Percentiles rank a stretch among this genome's conserved stretches.
Evolutionary conservation across 305 asterid genomes (phyloP).

Genomic region (Coffea humblotiana): DNA sequence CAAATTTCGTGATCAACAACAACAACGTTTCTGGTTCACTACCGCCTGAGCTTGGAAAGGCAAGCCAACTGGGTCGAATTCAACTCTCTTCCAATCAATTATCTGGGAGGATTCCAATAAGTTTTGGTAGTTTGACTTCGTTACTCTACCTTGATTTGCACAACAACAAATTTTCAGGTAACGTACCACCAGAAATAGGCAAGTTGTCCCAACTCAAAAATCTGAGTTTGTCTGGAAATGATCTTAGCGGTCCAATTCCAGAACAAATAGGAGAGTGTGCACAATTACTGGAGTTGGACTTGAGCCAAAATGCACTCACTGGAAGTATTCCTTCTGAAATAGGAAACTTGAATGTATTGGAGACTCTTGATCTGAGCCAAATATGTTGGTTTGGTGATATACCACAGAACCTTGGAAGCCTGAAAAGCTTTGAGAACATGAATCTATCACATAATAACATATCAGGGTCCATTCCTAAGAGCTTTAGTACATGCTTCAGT

Average conservation of each 20-base stretch:
- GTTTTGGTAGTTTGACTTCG: conserved; percentile 19
- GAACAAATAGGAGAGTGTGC: conserved; percentile 14
- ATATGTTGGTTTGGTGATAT: conserved; percentile 25
- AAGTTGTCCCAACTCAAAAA: conserved; percentile 15
- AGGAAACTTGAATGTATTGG: not conserved
- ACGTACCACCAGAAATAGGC: conserved; percentile 21
- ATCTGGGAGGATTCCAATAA: conserved; percentile 26
- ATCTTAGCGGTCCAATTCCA: conserved; percentile 32
- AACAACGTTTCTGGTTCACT: conserved; percentile 32
- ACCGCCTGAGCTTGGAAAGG: conserved; percentile 33
- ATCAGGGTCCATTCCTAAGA: conserved; percentile 34
- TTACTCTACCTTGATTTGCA: conserved; percentile 19
- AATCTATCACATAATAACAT: conserved; percentile 34
- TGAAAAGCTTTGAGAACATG: conserved; percentile 19
- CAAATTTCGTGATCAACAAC: conserved; percentile 21
- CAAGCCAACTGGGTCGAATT: conserved; percentile 8
- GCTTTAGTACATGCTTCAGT: conserved; percentile 18
- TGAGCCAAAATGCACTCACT: conserved; percentile 24
- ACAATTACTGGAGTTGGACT: conserved; percentile 24
- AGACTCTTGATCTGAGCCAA: conserved; percentile 34
- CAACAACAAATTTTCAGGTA: conserved; percentile 32
- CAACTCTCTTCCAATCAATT: conserved; percentile 28
- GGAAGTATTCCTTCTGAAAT: conserved; percentile 26
- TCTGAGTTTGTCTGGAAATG: conserved; percentile 26
- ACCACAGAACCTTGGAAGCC: conserved; percentile 19